phyloP scores from a whole-genome alignment of 352 stramenopile species.

The Elongisporangium undulatum region DNA sequence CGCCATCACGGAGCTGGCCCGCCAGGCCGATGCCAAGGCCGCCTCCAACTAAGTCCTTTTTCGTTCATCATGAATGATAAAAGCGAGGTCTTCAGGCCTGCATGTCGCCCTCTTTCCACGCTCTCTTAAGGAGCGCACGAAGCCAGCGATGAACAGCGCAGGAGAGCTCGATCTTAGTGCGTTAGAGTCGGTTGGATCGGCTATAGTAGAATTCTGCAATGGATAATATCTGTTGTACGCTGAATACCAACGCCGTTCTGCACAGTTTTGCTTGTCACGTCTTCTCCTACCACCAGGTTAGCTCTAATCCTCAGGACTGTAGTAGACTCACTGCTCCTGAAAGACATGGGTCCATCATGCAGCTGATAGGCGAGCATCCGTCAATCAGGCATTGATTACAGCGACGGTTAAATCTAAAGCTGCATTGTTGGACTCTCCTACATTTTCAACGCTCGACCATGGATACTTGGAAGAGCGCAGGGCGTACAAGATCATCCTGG shows the following conservation, averaged over 20 bases:
- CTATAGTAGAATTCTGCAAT: background rate
- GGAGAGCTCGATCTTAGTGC: background rate
- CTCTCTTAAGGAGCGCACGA: background rate
- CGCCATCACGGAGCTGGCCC: constrained; percentile 85
- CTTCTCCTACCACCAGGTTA: background rate
- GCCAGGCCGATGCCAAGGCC: constrained; percentile 73
- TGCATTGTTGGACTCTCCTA: background rate
- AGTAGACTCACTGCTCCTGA: too few relatives aligned
- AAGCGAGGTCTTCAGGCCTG: background rate
- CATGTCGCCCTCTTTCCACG: background rate
- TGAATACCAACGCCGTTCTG: background rate
- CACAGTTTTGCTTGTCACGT: background rate
- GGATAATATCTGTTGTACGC: background rate
- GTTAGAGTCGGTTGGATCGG: background rate
- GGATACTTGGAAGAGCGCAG: background rate
- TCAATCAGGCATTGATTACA: background rate
- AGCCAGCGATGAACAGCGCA: background rate
- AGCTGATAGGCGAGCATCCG: background rate
- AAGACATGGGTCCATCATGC: too few relatives aligned
- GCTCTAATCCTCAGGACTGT: too few relatives aligned
- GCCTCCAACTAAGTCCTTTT: background rate
- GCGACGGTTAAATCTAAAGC: background rate
- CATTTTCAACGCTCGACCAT: background rate
- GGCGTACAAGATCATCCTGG: background rate
- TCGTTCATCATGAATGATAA: background rate